A percentile compares a stretch with the other conserved stretches of the same genome.
phyloP scores from a whole-genome alignment of 73 alveolate species.

The Paramecium sexaurelia region DNA sequence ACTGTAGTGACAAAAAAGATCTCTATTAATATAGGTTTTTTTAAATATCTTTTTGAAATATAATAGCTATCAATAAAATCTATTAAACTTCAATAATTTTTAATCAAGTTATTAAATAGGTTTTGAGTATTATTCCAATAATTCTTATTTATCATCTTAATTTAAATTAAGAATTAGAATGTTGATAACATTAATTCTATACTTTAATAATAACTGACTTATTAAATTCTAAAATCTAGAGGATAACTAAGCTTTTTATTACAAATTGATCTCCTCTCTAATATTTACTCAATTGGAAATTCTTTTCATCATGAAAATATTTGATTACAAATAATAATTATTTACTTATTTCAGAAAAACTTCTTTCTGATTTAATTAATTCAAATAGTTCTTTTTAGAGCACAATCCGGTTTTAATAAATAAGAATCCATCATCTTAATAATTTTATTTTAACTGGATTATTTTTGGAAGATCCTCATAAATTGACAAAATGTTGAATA shows the following conservation, averaged over 20 bases:
- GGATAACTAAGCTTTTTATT: background rate
- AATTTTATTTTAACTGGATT: conserved; percentile 86
- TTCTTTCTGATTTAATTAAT: conserved; percentile 77
- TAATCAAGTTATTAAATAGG: conserved; percentile 28
- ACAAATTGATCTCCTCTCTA: too few relatives aligned
- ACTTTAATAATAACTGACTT: conserved; percentile 48
- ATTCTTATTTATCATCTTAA: conserved; percentile 78
- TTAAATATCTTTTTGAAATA: too few relatives aligned
- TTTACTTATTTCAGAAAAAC: conserved; percentile 82
- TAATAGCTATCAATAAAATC: conserved; percentile 28
- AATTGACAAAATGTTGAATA: conserved; percentile 73
- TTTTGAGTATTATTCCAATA: conserved; percentile 62
- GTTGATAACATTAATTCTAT: conserved; percentile 69
- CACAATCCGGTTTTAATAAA: conserved; percentile 87
- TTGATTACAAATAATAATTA: conserved; percentile 84
- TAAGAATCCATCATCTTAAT: conserved; percentile 83
- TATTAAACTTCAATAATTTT: conserved; percentile 39
- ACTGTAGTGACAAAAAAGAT: conserved; percentile 58
- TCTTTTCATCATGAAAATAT: conserved; percentile 85
- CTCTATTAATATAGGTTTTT: background rate
- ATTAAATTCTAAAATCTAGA: background rate
- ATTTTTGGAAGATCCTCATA: conserved; percentile 84
- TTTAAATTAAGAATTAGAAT: conserved; percentile 69
- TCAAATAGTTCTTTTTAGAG: conserved; percentile 87
- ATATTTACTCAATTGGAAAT: conserved; percentile 78